Percentiles rank a stretch among this genome's conserved stretches.
Evolutionary conservation across 345 rosid species (phyloP).

Genomic region (Lepidium africanum): DNA sequence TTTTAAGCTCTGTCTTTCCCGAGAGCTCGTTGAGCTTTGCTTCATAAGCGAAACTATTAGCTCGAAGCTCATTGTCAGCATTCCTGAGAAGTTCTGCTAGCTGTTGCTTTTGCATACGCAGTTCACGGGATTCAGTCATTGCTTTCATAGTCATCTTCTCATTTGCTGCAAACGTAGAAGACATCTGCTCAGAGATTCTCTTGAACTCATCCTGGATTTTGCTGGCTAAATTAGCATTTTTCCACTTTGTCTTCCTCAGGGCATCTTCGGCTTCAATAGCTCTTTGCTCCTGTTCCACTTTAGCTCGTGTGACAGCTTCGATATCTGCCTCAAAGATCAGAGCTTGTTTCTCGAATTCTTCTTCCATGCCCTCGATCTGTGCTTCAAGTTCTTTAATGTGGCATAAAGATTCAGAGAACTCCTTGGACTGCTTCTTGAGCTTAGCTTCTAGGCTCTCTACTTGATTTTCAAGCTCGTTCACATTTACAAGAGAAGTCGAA

Average conservation of each 20-base stretch:
- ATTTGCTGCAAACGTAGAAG: constrained; percentile 54
- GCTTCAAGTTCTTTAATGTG: constrained; percentile 56
- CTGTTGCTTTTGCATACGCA: constrained; percentile 42
- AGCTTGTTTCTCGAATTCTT: constrained; percentile 55
- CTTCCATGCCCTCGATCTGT: constrained; percentile 48
- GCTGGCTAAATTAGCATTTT: constrained; percentile 60
- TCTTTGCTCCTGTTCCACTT: constrained; percentile 66
- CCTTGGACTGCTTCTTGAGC: constrained; percentile 54
- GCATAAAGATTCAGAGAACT: constrained; percentile 52
- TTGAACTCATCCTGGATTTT: constrained; percentile 75
- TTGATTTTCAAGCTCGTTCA: constrained; percentile 47
- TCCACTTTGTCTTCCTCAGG: constrained; percentile 63
- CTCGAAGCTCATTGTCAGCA: constrained; percentile 47
- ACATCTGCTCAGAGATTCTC: constrained; percentile 64
- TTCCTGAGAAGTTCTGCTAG: constrained; percentile 67
- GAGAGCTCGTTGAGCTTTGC: constrained; percentile 40
- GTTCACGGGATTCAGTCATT: constrained; percentile 49
- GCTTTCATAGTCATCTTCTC: constrained; percentile 63
- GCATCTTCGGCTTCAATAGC: constrained; percentile 86
- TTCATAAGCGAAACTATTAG: constrained; percentile 33
- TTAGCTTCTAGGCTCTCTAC: constrained; percentile 55
- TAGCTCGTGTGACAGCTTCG: constrained; percentile 46
- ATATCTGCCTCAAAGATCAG: constrained; percentile 65
- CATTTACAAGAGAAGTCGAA: constrained; percentile 34
- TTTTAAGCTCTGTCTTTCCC: constrained; percentile 27